Evolutionary conservation across 108 stramenopile species (phyloP), one percentile per base, ranked within the genome.

Genomic region (Tribonema minus): DNA sequence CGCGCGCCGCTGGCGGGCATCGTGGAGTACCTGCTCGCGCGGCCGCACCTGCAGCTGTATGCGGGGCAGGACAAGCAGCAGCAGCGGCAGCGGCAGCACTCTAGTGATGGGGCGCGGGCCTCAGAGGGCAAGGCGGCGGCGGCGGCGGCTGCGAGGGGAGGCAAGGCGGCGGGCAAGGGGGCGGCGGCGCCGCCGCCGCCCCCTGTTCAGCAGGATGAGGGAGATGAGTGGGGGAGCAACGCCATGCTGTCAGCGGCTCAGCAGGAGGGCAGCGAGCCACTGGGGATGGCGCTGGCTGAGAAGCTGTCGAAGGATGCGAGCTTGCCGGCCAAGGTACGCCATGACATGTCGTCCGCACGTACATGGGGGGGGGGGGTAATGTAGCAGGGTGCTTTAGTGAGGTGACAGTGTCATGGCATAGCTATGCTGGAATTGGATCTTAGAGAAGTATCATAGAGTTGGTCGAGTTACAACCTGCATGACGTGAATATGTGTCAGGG

Each of bases 41-140:
- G 68, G 15, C 77, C 77, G 20, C 36, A 61, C 68, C 9, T 79
- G 68, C 68, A 79, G 68, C 60, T 79, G 3, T 79, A 79, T 46
- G 68, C 68, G 23, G 77, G 77, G 23, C 77, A 79, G 67, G 68
- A 37, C 37, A 32, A 37, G 39, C 37, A 2, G 15, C 36, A 60
- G 20, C 72, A 33, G 32, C 37, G 34, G 59, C 33, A 2, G 25
- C 2, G 26, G 59, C 72, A 1, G 25, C 39, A 27, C 6, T 3
- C n/a, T 3, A 4, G 25, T 25, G 15, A 29, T 6, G 33, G 2
- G 70, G 58, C 23, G 33, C n/a, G 7, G 59, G 2, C 20, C 23
- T n/a, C 33, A 2, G 64, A 2, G 23, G 61, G 3, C 1, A 1
- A 15, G 1, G 38, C 37, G 31, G 63, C 28, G 38, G 23, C 27